Evolutionary conservation across 192 early-diverging fungal genomes (phyloP).

Genomic region (Linnemannia schmuckeri): DNA sequence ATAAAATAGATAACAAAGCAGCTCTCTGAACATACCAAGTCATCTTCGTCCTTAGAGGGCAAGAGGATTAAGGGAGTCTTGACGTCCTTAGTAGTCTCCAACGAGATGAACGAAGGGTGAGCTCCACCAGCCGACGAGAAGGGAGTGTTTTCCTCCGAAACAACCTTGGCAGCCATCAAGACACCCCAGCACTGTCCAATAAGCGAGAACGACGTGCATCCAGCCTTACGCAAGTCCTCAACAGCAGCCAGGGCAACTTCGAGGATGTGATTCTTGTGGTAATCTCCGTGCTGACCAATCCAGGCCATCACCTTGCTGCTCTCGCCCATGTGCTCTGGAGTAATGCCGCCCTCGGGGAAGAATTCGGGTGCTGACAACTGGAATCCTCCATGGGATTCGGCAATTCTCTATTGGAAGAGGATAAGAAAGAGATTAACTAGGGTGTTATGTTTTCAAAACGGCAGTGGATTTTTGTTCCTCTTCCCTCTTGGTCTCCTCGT

Average conservation of each 20-base stretch:
- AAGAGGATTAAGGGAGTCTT: conserved; percentile 72
- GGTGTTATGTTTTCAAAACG: background rate
- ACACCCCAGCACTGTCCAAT: conserved; percentile 84
- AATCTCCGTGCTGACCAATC: conserved; percentile 39
- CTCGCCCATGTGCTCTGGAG: conserved; percentile 35
- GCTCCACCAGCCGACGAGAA: conserved; percentile 66
- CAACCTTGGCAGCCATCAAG: conserved; percentile 64
- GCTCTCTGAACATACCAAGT: conserved; percentile 55
- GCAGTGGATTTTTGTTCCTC: background rate
- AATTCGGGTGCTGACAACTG: conserved; percentile 77
- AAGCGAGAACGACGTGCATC: conserved; percentile 62
- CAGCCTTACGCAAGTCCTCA: conserved; percentile 57
- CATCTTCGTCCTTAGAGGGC: conserved; percentile 75
- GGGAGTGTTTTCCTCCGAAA: conserved; percentile 58
- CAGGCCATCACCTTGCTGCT: conserved; percentile 56
- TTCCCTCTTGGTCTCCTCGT: background rate
- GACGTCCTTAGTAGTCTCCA: conserved; percentile 62
- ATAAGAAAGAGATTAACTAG: background rate
- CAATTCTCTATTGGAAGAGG: conserved; percentile 22
- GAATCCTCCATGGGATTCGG: conserved; percentile 65
- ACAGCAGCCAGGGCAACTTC: conserved; percentile 31
- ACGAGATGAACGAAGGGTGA: conserved; percentile 73
- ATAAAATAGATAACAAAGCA: background rate
- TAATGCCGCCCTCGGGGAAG: conserved; percentile 64
- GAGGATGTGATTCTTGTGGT: conserved; percentile 35